Conservation (phyloP, 768 basidiomycete species). For the Sarcodon sp. region DNA sequence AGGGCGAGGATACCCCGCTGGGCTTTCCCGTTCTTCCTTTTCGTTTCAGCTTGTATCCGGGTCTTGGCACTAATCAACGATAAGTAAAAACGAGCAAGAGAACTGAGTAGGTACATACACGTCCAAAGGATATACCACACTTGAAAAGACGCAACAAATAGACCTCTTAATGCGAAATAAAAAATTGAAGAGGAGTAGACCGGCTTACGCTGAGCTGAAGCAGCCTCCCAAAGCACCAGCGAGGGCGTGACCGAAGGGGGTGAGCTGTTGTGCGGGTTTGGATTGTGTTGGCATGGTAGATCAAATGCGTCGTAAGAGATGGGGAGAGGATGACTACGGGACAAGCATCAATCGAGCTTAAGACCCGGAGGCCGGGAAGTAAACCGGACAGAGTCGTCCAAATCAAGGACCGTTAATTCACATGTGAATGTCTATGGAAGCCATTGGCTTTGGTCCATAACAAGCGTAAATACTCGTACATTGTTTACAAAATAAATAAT, state of each 20-base stretch:
- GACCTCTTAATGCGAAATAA: neutral
- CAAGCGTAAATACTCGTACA: no score
- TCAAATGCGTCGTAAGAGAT: no score
- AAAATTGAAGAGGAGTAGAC: slow-evolving; percentile 2
- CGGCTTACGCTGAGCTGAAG: slow-evolving; percentile 81
- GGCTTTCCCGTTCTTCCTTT: slow-evolving; percentile 33
- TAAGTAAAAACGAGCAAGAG: slow-evolving; percentile 1
- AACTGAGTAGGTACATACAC: slow-evolving; percentile 41
- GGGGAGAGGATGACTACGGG: no score
- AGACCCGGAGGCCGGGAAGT: no score
- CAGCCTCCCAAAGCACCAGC: slow-evolving; percentile 91
- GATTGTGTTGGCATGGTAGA: slow-evolving; percentile 23
- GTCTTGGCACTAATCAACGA: slow-evolving; percentile 67
- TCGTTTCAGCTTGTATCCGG: slow-evolving; percentile 73
- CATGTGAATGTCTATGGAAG: no score
- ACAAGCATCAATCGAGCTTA: no score
- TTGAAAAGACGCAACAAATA: slow-evolving; percentile 19
- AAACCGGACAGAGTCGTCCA: no score
- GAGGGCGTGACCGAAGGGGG: slow-evolving; percentile 80
- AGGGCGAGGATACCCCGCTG: slow-evolving; percentile 47
- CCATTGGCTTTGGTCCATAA: no score
- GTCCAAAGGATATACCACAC: slow-evolving; percentile 90
- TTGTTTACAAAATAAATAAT: no score
- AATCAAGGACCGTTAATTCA: no score
- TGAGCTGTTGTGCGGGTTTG: slow-evolving; percentile 52